Conservation (phyloP, 169 alveolate genomes). For the Babesia bigemina region DNA sequence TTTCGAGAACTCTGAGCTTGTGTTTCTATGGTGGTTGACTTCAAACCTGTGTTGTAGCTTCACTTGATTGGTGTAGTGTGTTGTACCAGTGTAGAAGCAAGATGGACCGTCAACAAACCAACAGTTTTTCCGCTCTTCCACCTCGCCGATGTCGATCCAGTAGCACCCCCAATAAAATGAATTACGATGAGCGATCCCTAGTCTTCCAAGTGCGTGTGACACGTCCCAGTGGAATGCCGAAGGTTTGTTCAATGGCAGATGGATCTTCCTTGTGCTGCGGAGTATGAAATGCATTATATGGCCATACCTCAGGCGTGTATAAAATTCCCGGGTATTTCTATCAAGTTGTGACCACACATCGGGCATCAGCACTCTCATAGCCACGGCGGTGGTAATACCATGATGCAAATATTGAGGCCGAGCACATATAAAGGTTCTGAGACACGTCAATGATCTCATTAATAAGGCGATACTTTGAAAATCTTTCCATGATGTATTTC, state of each 20-base stretch:
- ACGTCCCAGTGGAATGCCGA: slow-evolving; percentile 86
- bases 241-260: slow-evolving; percentile 72
- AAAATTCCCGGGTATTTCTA: slow-evolving; percentile 72
- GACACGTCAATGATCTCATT: background rate
- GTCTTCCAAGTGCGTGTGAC: slow-evolving; percentile 73
- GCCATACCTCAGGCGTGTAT: slow-evolving; percentile 74
- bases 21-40: background rate
- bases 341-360: slow-evolving; percentile 75
- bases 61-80: slow-evolving; percentile 72
- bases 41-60: slow-evolving; percentile 79
- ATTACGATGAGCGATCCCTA: slow-evolving; percentile 80
- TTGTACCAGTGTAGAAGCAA: slow-evolving; percentile 77
- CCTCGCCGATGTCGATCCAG: slow-evolving; percentile 84
- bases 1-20: slow-evolving; percentile 67
- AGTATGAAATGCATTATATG: background rate
- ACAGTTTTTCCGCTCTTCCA: slow-evolving; percentile 76
- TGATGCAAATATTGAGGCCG: slow-evolving; percentile 78
- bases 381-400: slow-evolving; percentile 80
- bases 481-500: slow-evolving; percentile 74
- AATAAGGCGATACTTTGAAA: slow-evolving; percentile 61
- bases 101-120: slow-evolving; percentile 87
- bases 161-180: slow-evolving; percentile 85
- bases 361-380: slow-evolving; percentile 75
- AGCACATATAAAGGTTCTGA: slow-evolving; percentile 79
- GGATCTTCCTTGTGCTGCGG: slow-evolving; percentile 80